These are phyloP conservation scores for Mycena vitilis DNA, from an alignment of 768 basidiomycete genomes.

Conservation along the genomic window DNA sequence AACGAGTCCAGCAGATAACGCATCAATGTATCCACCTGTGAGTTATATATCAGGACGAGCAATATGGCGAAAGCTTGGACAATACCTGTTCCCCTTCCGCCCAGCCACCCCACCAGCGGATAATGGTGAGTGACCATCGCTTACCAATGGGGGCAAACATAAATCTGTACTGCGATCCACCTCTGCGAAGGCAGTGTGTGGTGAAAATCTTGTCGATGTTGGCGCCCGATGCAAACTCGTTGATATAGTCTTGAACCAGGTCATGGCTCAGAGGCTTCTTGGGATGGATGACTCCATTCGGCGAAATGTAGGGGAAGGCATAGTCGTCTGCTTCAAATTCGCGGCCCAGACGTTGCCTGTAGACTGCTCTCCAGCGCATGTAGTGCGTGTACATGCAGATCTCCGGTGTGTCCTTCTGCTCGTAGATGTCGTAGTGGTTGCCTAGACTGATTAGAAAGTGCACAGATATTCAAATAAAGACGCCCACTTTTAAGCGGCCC, in stretches of 20 bases:
- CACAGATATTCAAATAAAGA: too few relatives aligned
- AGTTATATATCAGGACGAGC: too few relatives aligned
- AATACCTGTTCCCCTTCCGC: constrained; percentile 50
- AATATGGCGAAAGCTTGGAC: not conserved
- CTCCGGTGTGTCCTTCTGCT: constrained; percentile 43
- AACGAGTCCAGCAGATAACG: constrained; percentile 50
- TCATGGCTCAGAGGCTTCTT: constrained; percentile 43
- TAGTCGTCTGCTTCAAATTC: constrained; percentile 34
- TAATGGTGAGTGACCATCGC: constrained; percentile 48
- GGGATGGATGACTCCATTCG: constrained; percentile 42
- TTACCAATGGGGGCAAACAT: constrained; percentile 50
- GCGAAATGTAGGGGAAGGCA: constrained; percentile 47
- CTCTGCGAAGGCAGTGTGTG: constrained; percentile 51
- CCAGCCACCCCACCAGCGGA: constrained; percentile 60
- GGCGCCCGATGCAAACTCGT: constrained; percentile 41
- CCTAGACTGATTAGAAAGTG: constrained; percentile 27
- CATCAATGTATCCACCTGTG: constrained; percentile 49
- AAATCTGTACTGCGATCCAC: constrained; percentile 53
- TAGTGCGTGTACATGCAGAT: constrained; percentile 46
- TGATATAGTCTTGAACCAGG: constrained; percentile 41
- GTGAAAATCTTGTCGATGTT: constrained; percentile 42
- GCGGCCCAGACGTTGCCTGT: constrained; percentile 36
- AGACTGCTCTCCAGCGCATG: constrained; percentile 39
- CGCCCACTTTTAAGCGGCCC: constrained; percentile 33
- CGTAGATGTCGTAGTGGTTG: constrained; percentile 50